Evolutionary conservation across 371 early-diverging fungal genomes (phyloP).

Genomic region (Synchytrium microbalum): DNA sequence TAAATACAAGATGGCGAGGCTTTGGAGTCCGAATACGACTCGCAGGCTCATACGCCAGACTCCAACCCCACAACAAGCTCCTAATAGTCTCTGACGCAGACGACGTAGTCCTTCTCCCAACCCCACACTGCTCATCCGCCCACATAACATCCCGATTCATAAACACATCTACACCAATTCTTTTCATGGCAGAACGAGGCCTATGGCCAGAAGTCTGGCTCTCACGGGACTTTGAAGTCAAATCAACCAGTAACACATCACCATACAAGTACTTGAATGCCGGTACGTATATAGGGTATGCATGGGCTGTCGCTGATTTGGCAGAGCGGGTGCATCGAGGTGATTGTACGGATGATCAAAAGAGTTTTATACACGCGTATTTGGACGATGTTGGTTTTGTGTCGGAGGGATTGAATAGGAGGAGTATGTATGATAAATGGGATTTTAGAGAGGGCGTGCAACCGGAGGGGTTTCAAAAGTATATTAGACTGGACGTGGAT

Average conservation of each 20-base stretch:
- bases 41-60: not conserved
- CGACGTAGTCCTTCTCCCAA: not conserved
- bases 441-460: too few relatives aligned
- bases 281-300: conserved; percentile 29
- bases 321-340: conserved; percentile 6
- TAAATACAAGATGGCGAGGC: not conserved
- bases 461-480: not conserved
- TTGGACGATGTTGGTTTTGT: conserved; percentile 8
- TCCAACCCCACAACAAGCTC: not conserved
- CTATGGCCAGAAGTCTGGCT: not conserved
- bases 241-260: not conserved
- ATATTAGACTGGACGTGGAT: not conserved
- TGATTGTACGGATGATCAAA: conserved; percentile 36
- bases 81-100: not conserved
- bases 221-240: not conserved
- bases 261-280: conserved; percentile 26
- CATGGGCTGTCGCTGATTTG: conserved; percentile 13
- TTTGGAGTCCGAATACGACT: not conserved
- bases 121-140: not conserved
- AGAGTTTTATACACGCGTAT: conserved; percentile 15
- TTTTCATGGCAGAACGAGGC: not conserved
- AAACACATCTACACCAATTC: not conserved
- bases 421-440: not conserved
- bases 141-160: not conserved
- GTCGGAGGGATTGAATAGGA: not conserved